These are phyloP conservation scores for Chamaecyparis obtusa DNA, from an alignment of 75 land plant genomes.

Conservation along the genomic window DNA sequence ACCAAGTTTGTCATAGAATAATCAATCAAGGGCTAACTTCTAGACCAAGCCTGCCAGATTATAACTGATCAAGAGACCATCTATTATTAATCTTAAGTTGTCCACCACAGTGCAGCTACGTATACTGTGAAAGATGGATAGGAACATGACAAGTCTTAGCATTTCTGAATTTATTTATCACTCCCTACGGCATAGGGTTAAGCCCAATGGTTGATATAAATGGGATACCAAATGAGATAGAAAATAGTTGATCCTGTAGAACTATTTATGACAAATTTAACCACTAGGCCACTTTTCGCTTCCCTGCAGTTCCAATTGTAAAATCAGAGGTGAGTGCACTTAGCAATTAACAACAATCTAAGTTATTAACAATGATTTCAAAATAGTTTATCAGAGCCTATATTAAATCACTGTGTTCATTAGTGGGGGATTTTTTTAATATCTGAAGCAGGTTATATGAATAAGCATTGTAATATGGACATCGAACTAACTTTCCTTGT, in stretches of 20 bases:
- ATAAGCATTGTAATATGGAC: not conserved
- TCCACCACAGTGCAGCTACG: not conserved
- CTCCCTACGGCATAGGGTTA: not conserved
- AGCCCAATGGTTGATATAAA: not conserved
- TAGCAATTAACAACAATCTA: not conserved
- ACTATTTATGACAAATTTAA: not conserved
- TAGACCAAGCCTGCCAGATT: not conserved
- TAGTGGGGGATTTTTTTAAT: not conserved
- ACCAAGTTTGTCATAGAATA: not conserved
- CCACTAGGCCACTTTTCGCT: not conserved
- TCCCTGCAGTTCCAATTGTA: not conserved
- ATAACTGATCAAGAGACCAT: not conserved
- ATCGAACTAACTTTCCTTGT: not conserved
- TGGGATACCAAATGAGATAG: not conserved
- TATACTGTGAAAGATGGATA: not conserved
- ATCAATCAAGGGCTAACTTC: not conserved
- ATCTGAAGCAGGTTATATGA: not conserved
- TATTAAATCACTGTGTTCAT: not conserved
- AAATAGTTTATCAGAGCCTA: not conserved
- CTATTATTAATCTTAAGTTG: not conserved
- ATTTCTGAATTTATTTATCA: not conserved
- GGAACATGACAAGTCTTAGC: not conserved
- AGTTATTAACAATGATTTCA: not conserved
- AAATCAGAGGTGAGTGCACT: not conserved
- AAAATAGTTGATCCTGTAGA: not conserved